Percentiles rank a stretch among this genome's conserved stretches.
These are phyloP conservation scores for Pseudozyma flocculosa DNA, from an alignment of 1,284 basidiomycete species.

Conservation along the genomic window DNA sequence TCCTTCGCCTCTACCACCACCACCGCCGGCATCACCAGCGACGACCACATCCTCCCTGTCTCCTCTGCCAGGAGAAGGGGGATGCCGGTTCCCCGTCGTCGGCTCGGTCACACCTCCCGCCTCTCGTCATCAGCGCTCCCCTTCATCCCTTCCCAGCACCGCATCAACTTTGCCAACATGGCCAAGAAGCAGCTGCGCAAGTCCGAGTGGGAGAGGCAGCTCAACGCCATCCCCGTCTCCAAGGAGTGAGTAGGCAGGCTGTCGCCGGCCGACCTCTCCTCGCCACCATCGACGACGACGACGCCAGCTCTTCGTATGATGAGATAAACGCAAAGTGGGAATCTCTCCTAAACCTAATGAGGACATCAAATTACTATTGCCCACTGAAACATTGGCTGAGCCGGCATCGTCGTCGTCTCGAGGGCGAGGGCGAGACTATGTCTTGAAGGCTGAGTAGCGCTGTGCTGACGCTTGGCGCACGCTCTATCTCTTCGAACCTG, in stretches of 20 bases:
- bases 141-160: too few relatives aligned
- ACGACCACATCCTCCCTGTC: not conserved
- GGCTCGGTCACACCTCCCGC: too few relatives aligned
- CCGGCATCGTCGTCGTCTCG: too few relatives aligned
- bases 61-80: not conserved
- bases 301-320: conserved; percentile 57
- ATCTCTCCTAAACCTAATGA: conserved; percentile 65
- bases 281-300: conserved; percentile 4
- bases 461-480: not conserved
- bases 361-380: conserved; percentile 60
- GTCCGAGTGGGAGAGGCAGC: conserved; percentile 61
- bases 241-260: conserved; percentile 62
- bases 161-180: conserved; percentile 6
- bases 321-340: conserved; percentile 65
- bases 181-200: conserved; percentile 30
- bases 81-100: too few relatives aligned
- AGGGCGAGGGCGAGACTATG: too few relatives aligned
- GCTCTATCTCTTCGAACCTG: not conserved
- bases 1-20: too few relatives aligned
- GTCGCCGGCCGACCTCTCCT: conserved; percentile 17
- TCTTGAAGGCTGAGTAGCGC: too few relatives aligned
- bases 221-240: conserved; percentile 60
- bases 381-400: conserved; percentile 59
- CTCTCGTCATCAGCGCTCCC: too few relatives aligned
- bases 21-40: too few relatives aligned